These are phyloP conservation scores for Colletotrichum liriopes DNA, from an alignment of 2,329 filamentous ascomycete species.

Conservation along the genomic window DNA sequence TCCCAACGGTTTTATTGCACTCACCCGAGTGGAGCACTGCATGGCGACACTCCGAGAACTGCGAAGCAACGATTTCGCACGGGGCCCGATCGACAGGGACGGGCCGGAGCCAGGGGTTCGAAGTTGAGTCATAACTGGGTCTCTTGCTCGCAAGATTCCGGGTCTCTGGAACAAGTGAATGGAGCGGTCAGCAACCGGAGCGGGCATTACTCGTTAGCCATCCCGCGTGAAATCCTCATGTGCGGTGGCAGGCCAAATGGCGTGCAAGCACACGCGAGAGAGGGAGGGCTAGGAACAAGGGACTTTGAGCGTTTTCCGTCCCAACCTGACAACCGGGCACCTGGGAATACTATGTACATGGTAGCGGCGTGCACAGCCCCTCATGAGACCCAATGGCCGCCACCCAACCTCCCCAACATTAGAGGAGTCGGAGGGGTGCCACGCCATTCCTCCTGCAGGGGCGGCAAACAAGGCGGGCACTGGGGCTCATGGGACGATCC, in stretches of 20 bases:
- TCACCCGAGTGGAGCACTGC: neutral
- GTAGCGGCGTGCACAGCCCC: conserved; percentile 10
- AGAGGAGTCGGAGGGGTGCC: neutral
- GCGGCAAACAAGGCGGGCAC: neutral
- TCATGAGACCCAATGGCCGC: conserved; percentile 20
- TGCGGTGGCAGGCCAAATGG: neutral
- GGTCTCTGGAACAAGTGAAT: neutral
- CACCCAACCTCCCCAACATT: neutral
- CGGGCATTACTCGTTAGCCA: neutral
- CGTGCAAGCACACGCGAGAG: neutral
- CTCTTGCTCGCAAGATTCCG: neutral
- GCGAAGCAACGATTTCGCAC: neutral
- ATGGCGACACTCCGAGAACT: neutral
- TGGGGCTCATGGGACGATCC: neutral
- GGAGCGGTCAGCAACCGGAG: neutral
- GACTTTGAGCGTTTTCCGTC: neutral
- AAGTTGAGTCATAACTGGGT: neutral
- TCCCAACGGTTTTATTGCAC: neutral
- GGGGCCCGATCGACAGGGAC: conserved; percentile 17
- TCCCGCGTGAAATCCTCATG: neutral
- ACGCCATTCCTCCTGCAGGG: neutral
- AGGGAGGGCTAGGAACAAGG: neutral
- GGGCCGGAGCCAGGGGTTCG: neutral
- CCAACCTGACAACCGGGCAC: conserved; percentile 37
- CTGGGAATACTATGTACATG: conserved; percentile 4